These are phyloP conservation scores for Sodiomyces alkalinus DNA, from an alignment of 2,329 filamentous ascomycete genomes.

Conservation along the genomic window DNA sequence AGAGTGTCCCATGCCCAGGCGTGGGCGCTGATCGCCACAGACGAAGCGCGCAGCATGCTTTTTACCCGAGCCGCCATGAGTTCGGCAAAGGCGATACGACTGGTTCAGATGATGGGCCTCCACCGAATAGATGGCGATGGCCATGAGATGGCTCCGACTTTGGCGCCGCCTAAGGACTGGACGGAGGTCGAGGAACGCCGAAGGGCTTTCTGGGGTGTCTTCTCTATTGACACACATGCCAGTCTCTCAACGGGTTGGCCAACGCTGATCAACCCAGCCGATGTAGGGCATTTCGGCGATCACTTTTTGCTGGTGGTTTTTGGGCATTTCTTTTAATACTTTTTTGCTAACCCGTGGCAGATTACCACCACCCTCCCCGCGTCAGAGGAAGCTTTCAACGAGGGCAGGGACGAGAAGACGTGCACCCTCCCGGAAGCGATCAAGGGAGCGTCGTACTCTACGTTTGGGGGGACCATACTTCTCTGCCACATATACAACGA, in stretches of 20 bases:
- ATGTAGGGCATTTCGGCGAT: too few relatives aligned
- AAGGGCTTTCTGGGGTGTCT: constrained; percentile 74
- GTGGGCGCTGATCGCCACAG: constrained; percentile 59
- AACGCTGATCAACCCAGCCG: constrained; percentile 58
- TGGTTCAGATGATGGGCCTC: constrained; percentile 73
- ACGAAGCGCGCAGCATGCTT: constrained; percentile 73
- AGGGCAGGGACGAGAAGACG: constrained; percentile 46
- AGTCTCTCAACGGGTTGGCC: constrained; percentile 89
- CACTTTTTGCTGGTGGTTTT: not conserved
- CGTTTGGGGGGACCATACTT: constrained; percentile 58
- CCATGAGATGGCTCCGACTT: constrained; percentile 54
- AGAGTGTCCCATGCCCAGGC: constrained; percentile 68
- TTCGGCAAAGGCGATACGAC: constrained; percentile 50
- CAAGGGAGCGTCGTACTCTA: constrained; percentile 45
- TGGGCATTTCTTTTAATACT: not conserved
- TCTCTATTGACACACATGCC: constrained; percentile 70
- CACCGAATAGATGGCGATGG: constrained; percentile 57
- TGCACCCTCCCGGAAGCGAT: constrained; percentile 50
- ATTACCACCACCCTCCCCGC: constrained; percentile 68
- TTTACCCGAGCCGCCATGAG: constrained; percentile 82
- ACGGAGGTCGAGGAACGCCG: constrained; percentile 62
- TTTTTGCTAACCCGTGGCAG: constrained; percentile 16
- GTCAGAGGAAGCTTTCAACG: constrained; percentile 61
- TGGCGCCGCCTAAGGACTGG: constrained; percentile 65
- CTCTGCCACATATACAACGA: constrained; percentile 67